Evolutionary conservation across 2,329 filamentous ascomycete genomes (phyloP).

Genomic region (Xylariomycetidae sp.): DNA sequence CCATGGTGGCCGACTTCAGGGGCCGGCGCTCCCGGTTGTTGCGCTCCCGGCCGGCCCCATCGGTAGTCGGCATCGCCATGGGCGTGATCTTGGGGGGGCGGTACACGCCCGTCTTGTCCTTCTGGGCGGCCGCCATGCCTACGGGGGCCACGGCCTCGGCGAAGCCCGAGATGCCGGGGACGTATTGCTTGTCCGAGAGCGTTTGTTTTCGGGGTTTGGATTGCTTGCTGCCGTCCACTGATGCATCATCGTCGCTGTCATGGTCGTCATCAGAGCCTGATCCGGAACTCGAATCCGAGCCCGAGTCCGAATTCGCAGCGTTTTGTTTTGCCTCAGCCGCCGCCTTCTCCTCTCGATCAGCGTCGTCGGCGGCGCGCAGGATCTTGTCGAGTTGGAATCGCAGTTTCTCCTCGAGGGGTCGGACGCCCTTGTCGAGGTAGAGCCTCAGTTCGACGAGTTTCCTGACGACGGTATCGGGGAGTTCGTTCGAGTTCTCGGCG

Average conservation of each 20-base stretch:
- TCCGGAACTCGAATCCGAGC: slow-evolving; percentile 26
- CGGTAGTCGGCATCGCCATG: slow-evolving; percentile 71
- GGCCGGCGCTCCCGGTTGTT: slow-evolving; percentile 49
- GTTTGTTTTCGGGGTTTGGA: no score
- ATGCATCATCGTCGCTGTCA: slow-evolving; percentile 31
- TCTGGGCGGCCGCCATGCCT: slow-evolving; percentile 28
- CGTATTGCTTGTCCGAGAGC: slow-evolving; percentile 29
- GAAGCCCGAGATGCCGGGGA: slow-evolving; percentile 34
- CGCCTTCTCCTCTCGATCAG: slow-evolving; percentile 42
- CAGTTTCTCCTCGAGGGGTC: slow-evolving; percentile 81
- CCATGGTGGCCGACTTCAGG: slow-evolving; percentile 76
- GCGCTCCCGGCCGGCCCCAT: slow-evolving; percentile 55
- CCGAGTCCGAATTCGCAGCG: slow-evolving; percentile 30
- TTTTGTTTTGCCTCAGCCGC: slow-evolving; percentile 29
- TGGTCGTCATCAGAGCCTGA: slow-evolving; percentile 29
- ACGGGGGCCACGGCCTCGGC: slow-evolving; percentile 27
- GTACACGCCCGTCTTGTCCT: slow-evolving; percentile 68
- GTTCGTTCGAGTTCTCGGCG: slow-evolving; percentile 33
- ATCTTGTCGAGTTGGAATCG: slow-evolving; percentile 97
- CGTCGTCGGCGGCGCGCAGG: slow-evolving; percentile 77
- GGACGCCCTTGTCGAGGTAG: slow-evolving; percentile 88
- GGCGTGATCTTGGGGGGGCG: slow-evolving; percentile 84
- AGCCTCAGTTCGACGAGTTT: slow-evolving; percentile 90
- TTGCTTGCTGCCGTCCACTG: slow-evolving; percentile 16
- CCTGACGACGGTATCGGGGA: slow-evolving; percentile 67